These are phyloP conservation scores for Paraphaeosphaeria minitans DNA, from an alignment of 2,329 filamentous ascomycete species.

Conservation along the genomic window DNA sequence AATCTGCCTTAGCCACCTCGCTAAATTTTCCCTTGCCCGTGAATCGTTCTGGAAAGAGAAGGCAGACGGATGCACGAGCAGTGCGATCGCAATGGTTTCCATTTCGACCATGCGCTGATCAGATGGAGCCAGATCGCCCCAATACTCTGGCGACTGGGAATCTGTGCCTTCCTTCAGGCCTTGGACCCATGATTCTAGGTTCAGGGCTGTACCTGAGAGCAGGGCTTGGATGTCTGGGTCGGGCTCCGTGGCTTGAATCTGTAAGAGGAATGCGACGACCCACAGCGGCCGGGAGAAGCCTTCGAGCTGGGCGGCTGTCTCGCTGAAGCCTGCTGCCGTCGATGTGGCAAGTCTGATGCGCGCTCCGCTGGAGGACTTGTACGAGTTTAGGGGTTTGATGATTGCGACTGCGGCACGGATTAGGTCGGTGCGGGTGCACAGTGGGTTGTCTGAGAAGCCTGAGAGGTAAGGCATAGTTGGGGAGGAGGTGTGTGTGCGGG, in stretches of 20 bases:
- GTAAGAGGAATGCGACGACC: slow-evolving; percentile 18
- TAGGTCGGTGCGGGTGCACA: slow-evolving; percentile 16
- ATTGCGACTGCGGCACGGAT: slow-evolving; percentile 15
- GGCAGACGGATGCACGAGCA: slow-evolving; percentile 47
- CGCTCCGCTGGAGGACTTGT: slow-evolving; percentile 19
- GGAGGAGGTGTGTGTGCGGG: neutral
- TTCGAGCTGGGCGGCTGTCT: slow-evolving; percentile 27
- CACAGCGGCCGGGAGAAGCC: slow-evolving; percentile 26
- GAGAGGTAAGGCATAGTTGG: slow-evolving; percentile 19
- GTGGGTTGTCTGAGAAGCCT: slow-evolving; percentile 24
- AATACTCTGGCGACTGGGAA: slow-evolving; percentile 45
- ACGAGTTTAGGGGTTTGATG: slow-evolving; percentile 17
- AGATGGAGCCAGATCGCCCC: slow-evolving; percentile 49
- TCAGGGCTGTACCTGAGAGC: neutral
- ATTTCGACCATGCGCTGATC: slow-evolving; percentile 60
- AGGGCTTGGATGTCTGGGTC: neutral
- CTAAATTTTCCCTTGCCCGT: slow-evolving; percentile 39
- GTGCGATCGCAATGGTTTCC: slow-evolving; percentile 53
- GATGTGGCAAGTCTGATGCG: slow-evolving; percentile 24
- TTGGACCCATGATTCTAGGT: slow-evolving; percentile 17
- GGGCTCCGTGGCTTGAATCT: neutral
- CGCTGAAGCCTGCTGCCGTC: slow-evolving; percentile 24
- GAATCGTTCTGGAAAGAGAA: slow-evolving; percentile 33
- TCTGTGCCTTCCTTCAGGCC: slow-evolving; percentile 27
- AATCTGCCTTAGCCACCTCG: slow-evolving; percentile 48